Conservation (phyloP, 257 asterid species). For the Solanum chilense region DNA sequence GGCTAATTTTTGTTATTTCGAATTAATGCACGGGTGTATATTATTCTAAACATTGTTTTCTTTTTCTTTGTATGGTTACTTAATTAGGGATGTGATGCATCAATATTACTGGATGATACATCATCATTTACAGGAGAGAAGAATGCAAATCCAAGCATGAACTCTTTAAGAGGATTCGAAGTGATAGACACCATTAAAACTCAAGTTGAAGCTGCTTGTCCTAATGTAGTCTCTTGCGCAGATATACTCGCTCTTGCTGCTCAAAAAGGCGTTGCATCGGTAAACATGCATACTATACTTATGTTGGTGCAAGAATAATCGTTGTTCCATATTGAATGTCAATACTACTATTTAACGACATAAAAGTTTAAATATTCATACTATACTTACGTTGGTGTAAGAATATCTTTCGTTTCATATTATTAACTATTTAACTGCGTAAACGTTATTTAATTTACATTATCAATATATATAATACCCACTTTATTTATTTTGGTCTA, state of each 20-base stretch:
- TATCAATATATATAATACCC: too few species aligned
- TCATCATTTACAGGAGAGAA: conserved; percentile 31
- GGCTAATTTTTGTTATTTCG: background rate
- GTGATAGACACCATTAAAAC: conserved; percentile 38
- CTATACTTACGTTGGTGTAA: too few species aligned
- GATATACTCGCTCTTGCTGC: conserved; percentile 52
- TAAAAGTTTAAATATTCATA: background rate
- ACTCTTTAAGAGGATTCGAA: conserved; percentile 30
- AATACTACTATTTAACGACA: background rate
- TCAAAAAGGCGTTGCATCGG: conserved; percentile 29
- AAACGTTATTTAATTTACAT: too few species aligned
- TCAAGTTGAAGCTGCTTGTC: conserved; percentile 39
- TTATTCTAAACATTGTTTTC: background rate
- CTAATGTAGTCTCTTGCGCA: conserved; percentile 32
- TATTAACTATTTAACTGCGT: too few species aligned
- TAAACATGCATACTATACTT: background rate
- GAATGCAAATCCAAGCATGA: conserved; percentile 26
- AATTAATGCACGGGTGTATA: background rate
- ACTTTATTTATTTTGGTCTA: too few species aligned
- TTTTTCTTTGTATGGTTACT: background rate
- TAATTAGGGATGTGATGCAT: conserved; percentile 37
- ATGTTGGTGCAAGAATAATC: accelerated
- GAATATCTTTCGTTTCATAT: too few species aligned
- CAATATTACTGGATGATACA: conserved; percentile 32
- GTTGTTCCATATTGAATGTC: accelerated